Base-by-base conservation (phyloP, 306 rosid genomes). In the Malus domestica region DNA sequence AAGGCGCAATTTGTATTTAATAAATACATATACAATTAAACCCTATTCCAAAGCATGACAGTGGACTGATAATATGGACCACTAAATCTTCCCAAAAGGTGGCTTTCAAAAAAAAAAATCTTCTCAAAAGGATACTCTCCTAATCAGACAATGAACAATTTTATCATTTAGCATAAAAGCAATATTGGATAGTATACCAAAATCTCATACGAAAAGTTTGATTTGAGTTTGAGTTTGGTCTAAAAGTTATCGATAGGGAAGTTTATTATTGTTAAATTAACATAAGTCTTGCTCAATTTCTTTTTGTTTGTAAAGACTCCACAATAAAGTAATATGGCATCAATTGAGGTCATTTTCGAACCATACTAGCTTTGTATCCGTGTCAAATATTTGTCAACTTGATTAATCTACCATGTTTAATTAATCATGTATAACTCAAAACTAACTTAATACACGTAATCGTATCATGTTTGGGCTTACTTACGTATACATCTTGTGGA, bases 61-160 rank as follows among this genome's bases (percentile, higher is more conserved):
- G 40, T 3, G 38, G n/a, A 61, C 29, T 27, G 38, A 27, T 27
- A 16, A 62, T 62, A 14, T 62, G 67, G 67, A 62, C 40, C 67
- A 62, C 67, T 13, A 14, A 14, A 62, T 62, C 67, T 29, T 29
- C 38, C 13, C n/a, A 62, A 30, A 61, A 27, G n/a, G n/a, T 1
- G 27, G 27, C 27, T 25, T 25, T 25, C 27, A 25, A 25, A 25
- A 25, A 25, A 25, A 25, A 25, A 25, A 25, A 62, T 62, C 67
- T 29, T 29, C 38, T 27, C n/a, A 62, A 30, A 61, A 27, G n/a
- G 40, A 62, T 60, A 3, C 55, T 73, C 42, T 35, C 70, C 75
- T 30, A 65, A 54, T 76, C 55, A 40, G 32, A 76, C 64, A 54
- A 27, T n/a, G 33, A 78, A 69, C 70, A 51, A 52, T 52, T 70